These are phyloP conservation scores for Penicillium frequentans DNA, from an alignment of 2,329 filamentous ascomycete genomes.

Conservation along the genomic window DNA sequence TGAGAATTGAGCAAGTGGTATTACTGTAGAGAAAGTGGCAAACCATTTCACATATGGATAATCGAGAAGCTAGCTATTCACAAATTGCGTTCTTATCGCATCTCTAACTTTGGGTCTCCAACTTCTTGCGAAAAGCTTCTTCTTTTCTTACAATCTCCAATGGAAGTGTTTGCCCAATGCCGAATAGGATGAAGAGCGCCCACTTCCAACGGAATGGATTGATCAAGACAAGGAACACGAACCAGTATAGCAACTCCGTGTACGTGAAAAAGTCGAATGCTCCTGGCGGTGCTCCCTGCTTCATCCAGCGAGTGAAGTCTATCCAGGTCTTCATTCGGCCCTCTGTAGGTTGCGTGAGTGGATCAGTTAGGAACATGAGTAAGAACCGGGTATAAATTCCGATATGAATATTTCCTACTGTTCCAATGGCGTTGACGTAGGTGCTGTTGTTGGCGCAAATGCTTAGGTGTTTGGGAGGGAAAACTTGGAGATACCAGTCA, in stretches of 20 bases:
- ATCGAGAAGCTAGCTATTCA: no score
- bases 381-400: slow-evolving; percentile 85
- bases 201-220: slow-evolving; percentile 93
- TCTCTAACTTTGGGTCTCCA: slow-evolving; percentile 24
- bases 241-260: slow-evolving; percentile 82
- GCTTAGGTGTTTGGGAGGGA: slow-evolving; percentile 68
- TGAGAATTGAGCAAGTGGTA: no score
- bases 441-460: slow-evolving; percentile 83
- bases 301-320: slow-evolving; percentile 74
- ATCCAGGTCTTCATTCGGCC: slow-evolving; percentile 85
- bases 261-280: slow-evolving; percentile 93
- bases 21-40: no score
- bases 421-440: slow-evolving; percentile 76
- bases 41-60: no score
- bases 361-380: slow-evolving; percentile 82
- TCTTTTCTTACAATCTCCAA: slow-evolving; percentile 66
- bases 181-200: slow-evolving; percentile 79
- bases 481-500: slow-evolving; percentile 87
- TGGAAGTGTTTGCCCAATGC: slow-evolving; percentile 67
- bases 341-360: slow-evolving; percentile 68
- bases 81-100: no score
- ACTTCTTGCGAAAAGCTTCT: slow-evolving; percentile 41
- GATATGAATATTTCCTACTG: slow-evolving; percentile 84
- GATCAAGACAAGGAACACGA: slow-evolving; percentile 71
- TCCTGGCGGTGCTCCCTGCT: slow-evolving; percentile 66